These are phyloP conservation scores for Castanospermum australe DNA, from an alignment of 306 rosid genomes.

Conservation along the genomic window DNA sequence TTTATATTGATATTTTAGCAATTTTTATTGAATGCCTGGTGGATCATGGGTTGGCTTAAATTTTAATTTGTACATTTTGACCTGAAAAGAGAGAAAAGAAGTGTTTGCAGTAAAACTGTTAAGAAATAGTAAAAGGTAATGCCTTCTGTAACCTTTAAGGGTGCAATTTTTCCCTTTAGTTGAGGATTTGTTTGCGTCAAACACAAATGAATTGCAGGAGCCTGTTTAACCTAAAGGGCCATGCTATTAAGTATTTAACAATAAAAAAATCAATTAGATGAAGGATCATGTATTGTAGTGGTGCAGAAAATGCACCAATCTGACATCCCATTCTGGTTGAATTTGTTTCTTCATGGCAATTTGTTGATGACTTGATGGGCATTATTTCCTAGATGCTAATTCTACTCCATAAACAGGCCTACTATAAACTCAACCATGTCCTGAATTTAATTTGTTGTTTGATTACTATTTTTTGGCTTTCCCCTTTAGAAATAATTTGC, in stretches of 20 bases:
- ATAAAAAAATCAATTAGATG: background rate
- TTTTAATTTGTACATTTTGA: background rate
- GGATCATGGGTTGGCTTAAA: background rate
- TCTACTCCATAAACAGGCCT: background rate
- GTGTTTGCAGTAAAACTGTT: background rate
- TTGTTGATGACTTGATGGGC: conserved; percentile 6
- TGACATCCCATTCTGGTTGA: background rate
- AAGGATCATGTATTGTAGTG: background rate
- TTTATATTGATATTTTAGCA: background rate
- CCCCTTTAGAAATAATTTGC: background rate
- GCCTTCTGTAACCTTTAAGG: conserved; percentile 3
- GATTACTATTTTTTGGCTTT: background rate
- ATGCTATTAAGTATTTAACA: conserved; percentile 4
- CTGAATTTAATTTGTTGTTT: background rate
- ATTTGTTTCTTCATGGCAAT: background rate
- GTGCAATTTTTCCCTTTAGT: background rate
- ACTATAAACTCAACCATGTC: background rate
- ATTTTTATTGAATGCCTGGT: background rate
- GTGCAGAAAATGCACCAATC: background rate
- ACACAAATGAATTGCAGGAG: background rate
- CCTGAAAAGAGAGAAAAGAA: background rate
- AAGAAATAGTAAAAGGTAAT: background rate
- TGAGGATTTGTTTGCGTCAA: background rate
- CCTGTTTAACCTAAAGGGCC: background rate
- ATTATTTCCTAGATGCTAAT: conserved; percentile 7